Base-by-base conservation (phyloP, 306 rosid genomes). In the Gleditsia sinensis region DNA sequence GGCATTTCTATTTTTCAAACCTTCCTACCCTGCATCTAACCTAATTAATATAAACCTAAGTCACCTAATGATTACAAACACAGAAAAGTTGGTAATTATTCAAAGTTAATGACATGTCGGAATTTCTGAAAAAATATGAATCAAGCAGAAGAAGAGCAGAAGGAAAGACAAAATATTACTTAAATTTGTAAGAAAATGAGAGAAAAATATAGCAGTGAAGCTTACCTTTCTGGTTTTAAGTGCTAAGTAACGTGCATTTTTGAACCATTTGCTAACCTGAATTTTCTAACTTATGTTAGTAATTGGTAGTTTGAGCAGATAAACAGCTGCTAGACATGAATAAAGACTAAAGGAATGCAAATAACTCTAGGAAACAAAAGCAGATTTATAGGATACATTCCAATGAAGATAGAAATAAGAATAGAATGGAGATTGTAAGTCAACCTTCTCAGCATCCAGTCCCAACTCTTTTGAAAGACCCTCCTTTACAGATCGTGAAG, bases 181-280 rank as follows among this genome's bases (percentile, higher is more conserved):
- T 27, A 33, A 25, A 54, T 70, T 12, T 6, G 63, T 10, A 28
- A 37, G 21, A 71, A 17, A 63, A 76, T n/a, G 9, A 23, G 42
- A 67, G 53, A 46, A 55, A 58, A 30, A 48, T 19, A 23, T 4
- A 42, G 33, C 65, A 27, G 17, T 33, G 19, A 53, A 81, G 61
- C 76, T 71, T 46, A 90, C 98, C 97, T 87, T 93, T 80, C 90
- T 82, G 74, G 84, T 73, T 83, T 85, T 90, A 45, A 88, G 92
- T 32, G 98, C 96, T 12, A 84, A 28, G 79, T 90, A 93, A 39
- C 98, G 98, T 37, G 98, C 88, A 78, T 93, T 93, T 83, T 93
- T 93, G 89, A 93, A 93, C 98, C 98, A 93, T 88, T 93, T 93
- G 84, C 86, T 89, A 65, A 92, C 92, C 98, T 92, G 91, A 74